These are phyloP conservation scores for Spergularia marina DNA, from an alignment of 148 eudicot genomes.

Conservation along the genomic window DNA sequence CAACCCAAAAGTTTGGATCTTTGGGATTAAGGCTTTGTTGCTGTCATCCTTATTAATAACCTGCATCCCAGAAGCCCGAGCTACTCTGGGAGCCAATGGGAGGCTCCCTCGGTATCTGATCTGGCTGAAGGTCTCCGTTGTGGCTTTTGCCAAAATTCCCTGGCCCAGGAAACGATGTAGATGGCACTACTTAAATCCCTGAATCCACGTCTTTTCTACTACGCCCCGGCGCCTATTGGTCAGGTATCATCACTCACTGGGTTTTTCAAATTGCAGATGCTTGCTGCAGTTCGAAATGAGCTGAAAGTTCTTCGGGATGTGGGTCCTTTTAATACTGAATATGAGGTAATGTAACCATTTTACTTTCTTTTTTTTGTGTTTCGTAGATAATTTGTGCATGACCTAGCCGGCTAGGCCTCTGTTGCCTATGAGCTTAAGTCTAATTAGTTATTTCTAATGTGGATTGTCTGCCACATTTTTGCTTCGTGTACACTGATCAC, in stretches of 20 bases:
- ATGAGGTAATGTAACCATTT: constrained; percentile 52
- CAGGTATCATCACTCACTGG: constrained; percentile 10
- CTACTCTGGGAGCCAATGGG: background rate
- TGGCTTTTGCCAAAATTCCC: background rate
- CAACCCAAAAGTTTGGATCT: too few relatives aligned
- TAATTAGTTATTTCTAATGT: background rate
- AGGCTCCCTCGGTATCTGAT: background rate
- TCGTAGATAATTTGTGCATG: background rate
- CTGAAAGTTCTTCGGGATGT: constrained; percentile 45
- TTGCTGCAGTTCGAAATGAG: constrained; percentile 88
- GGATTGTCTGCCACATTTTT: background rate
- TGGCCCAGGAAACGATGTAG: too few relatives aligned
- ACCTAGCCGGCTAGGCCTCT: background rate
- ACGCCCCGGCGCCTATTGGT: background rate
- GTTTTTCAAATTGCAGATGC: constrained; percentile 54
- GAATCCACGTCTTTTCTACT: background rate
- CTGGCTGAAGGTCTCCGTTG: background rate
- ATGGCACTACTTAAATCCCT: background rate
- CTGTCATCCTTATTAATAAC: too few relatives aligned
- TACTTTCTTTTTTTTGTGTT: background rate
- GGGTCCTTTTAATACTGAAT: constrained; percentile 90
- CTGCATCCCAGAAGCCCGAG: background rate
- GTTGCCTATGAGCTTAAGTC: background rate
- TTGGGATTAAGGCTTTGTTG: background rate
- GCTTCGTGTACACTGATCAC: background rate